phyloP scores from a whole-genome alignment of 805 yeast species.

The Candida maris region DNA sequence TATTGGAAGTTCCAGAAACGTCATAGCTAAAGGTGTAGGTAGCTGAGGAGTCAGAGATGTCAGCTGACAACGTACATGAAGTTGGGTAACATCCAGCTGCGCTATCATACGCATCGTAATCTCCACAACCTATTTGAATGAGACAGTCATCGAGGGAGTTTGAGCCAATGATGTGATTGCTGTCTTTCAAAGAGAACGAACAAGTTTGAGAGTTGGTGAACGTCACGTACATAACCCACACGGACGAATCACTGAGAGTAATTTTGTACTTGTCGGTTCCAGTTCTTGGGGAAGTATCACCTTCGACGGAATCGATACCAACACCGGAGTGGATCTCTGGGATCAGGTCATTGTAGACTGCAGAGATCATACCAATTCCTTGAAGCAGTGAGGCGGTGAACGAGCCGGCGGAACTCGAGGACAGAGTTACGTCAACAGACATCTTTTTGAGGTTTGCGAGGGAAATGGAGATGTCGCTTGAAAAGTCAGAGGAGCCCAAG shows the following conservation, averaged over 20 bases:
- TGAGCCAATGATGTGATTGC: conserved; percentile 39
- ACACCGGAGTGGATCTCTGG: conserved; percentile 53
- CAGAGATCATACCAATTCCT: conserved; percentile 80
- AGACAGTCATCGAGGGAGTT: conserved; percentile 44
- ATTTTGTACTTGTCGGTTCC: conserved; percentile 51
- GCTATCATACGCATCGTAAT: conserved; percentile 44
- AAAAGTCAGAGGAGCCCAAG: conserved; percentile 41
- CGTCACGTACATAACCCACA: conserved; percentile 63
- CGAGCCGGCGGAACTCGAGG: conserved; percentile 31
- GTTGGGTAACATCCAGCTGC: conserved; percentile 64
- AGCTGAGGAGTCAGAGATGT: conserved; percentile 34
- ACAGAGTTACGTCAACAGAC: conserved; percentile 18
- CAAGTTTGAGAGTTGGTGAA: conserved; percentile 39
- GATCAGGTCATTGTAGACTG: conserved; percentile 49
- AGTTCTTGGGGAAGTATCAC: conserved; percentile 38
- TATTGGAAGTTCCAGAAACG: conserved; percentile 43
- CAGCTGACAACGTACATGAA: conserved; percentile 42
- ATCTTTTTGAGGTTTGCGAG: conserved; percentile 18
- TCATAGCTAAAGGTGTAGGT: conserved; percentile 43
- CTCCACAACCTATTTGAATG: conserved; percentile 59
- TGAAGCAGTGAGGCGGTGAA: conserved; percentile 64
- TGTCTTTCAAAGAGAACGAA: conserved; percentile 22
- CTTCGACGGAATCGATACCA: conserved; percentile 51
- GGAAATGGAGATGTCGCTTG: conserved; percentile 12
- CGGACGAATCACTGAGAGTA: conserved; percentile 46